Evolutionary conservation across 164 flowering plant genomes (phyloP), one percentile per base, ranked within the genome.

Genomic region (Piper longum): DNA sequence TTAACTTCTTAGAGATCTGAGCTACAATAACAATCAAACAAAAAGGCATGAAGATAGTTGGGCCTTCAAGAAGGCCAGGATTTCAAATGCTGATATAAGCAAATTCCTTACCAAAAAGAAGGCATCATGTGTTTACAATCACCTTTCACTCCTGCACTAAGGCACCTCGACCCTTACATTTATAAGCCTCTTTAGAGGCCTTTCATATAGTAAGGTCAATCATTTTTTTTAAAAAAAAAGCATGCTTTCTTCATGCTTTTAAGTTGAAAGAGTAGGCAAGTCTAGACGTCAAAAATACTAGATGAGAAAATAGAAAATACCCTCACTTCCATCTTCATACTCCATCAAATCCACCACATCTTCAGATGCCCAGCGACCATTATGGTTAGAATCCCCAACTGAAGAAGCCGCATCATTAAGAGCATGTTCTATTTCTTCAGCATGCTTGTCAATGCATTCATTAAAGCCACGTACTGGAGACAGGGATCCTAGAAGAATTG

Each of bases 261-360:
- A 6, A 17, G 13, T 4, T 13, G 36, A 17, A 12, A 52, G 7
- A 11, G 18, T 16, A 44, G 18, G 54, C 41, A 63, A 40, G 41
- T 13, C 7, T 36, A 41, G 26, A 41, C 17, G 16, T 12, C n/a
- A 4, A 13, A 56, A 17, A 36, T 7, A 13, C 60, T 16, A 17
- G 57, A 39, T 17, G 17, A 41, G 18, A 59, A 67, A n/a, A 43
- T 54, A 16, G 41, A 17, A 57, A 42, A 16, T 45, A 69, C 56
- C 44, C 51, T 16, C 59, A 41, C 18, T 64, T 76, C 86, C 87
- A 80, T 83, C 92, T 67, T 77, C 86, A 72, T 80, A 80, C 44
- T 87, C 96, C 91, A 85, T 86, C 56, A 76, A 74, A 73, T 95
- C 96, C 61, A 74, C 86, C 75, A 89, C 99, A 73, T 95, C 99